Evolutionary conservation across 768 basidiomycete genomes (phyloP).

Genomic region (Galerina sulciceps): DNA sequence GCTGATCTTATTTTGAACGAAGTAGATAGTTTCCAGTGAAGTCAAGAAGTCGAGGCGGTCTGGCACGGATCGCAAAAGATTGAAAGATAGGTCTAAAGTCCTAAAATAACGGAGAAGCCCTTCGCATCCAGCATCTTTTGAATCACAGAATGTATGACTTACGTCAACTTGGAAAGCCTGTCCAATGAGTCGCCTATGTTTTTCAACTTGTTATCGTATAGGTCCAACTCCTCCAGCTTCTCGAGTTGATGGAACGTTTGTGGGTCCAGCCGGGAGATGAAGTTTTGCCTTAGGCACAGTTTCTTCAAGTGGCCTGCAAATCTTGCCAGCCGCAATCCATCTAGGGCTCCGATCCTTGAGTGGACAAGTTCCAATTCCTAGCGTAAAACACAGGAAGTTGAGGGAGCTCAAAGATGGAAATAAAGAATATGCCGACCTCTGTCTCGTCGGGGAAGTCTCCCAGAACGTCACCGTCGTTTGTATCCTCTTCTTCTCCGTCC

Average conservation of each 20-base stretch:
- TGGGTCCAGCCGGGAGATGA: slow-evolving; percentile 72
- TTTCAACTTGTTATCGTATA: slow-evolving; percentile 96
- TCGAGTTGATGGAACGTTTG: slow-evolving; percentile 68
- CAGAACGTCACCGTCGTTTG: slow-evolving; percentile 70
- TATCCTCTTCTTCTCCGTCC: slow-evolving; percentile 41
- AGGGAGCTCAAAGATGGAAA: neutral
- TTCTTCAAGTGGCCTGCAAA: slow-evolving; percentile 72
- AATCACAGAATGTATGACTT: slow-evolving; percentile 25
- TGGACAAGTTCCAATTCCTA: slow-evolving; percentile 91
- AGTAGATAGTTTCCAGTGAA: slow-evolving; percentile 80
- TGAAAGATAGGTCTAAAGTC: slow-evolving; percentile 92
- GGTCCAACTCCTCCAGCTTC: slow-evolving; percentile 85
- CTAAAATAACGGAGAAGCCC: slow-evolving; percentile 41
- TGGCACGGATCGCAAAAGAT: slow-evolving; percentile 77
- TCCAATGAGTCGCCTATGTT: slow-evolving; percentile 68
- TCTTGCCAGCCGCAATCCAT: slow-evolving; percentile 68
- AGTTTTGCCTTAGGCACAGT: slow-evolving; percentile 88
- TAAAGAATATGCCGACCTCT: slow-evolving; percentile 54
- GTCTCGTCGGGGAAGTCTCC: slow-evolving; percentile 84
- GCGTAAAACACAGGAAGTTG: neutral
- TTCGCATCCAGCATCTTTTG: neutral
- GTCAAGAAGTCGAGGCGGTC: slow-evolving; percentile 60
- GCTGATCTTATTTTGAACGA: slow-evolving; percentile 95
- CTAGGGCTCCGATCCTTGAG: slow-evolving; percentile 71
- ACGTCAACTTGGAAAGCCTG: slow-evolving; percentile 59